Conservation (phyloP, 495 filamentous ascomycete genomes). For the Lepraria neglecta region DNA sequence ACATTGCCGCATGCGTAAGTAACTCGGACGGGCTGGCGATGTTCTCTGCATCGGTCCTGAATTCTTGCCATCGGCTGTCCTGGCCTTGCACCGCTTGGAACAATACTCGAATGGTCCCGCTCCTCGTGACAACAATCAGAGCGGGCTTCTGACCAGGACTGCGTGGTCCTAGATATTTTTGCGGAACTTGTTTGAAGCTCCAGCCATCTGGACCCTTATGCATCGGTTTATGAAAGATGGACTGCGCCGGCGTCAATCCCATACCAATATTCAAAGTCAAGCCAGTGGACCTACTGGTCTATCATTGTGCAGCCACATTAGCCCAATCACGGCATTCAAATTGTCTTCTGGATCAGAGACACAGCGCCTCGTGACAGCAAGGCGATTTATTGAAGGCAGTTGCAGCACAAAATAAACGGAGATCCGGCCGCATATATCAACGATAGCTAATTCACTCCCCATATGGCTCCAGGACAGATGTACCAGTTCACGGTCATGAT, state of each 20-base stretch:
- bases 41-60: constrained; percentile 61
- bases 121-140: constrained; percentile 62
- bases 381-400: constrained; percentile 59
- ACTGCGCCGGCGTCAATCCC: constrained; percentile 10
- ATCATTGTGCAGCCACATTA: constrained; percentile 70
- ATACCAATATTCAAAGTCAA: constrained; percentile 18
- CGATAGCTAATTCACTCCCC: constrained; percentile 66
- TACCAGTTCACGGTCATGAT: constrained; percentile 51
- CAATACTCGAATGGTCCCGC: constrained; percentile 61
- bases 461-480: constrained; percentile 77
- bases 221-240: constrained; percentile 44
- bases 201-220: constrained; percentile 44
- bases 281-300: constrained; percentile 41
- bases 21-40: constrained; percentile 60
- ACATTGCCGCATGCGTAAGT: constrained; percentile 74
- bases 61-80: constrained; percentile 61
- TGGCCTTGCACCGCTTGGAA: constrained; percentile 69
- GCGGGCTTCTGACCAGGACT: constrained; percentile 63
- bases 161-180: constrained; percentile 53
- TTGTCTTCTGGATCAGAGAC: constrained; percentile 61
- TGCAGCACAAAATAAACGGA: constrained; percentile 53
- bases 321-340: constrained; percentile 67
- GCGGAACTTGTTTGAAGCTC: constrained; percentile 45
- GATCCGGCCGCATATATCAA: constrained; percentile 68
- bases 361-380: constrained; percentile 49